Evolutionary conservation across 2,329 filamentous ascomycete genomes (phyloP).

Genomic region (Hypoxylon sp.): DNA sequence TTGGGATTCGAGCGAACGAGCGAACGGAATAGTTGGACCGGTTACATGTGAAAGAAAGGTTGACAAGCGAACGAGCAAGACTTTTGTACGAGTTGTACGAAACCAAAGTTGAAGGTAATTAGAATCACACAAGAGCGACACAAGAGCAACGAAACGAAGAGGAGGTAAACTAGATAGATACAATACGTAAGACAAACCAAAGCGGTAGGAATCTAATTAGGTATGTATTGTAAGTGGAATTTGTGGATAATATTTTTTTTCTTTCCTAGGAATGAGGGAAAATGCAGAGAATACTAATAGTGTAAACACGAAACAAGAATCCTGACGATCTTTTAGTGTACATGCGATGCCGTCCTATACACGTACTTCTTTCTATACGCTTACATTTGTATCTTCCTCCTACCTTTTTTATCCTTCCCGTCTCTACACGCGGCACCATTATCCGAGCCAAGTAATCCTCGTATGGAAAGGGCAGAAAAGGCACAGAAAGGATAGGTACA

Average conservation of each 20-base stretch:
- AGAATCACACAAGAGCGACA: conserved; percentile 11
- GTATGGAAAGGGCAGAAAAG: too few species aligned
- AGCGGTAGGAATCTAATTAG: background rate
- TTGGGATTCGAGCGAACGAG: background rate
- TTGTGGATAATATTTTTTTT: conserved; percentile 10
- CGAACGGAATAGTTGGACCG: background rate
- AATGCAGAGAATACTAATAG: conserved; percentile 14
- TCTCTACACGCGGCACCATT: too few species aligned
- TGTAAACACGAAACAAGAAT: conserved; percentile 20
- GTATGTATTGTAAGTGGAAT: conserved; percentile 6
- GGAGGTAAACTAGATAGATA: conserved; percentile 5
- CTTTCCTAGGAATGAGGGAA: conserved; percentile 12
- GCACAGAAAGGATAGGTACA: too few species aligned
- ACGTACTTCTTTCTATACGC: conserved; percentile 11
- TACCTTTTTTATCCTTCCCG: background rate
- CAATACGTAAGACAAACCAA: conserved; percentile 7
- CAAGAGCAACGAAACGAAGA: conserved; percentile 7
- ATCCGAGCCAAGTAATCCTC: too few species aligned
- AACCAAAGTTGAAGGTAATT: background rate
- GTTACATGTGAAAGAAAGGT: background rate
- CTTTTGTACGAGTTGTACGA: background rate
- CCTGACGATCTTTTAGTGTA: conserved; percentile 20
- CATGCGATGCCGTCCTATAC: conserved; percentile 4
- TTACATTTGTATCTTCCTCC: background rate
- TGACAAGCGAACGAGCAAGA: background rate